A percentile compares a stretch with the other conserved stretches of the same genome.
Conservation (phyloP, 2,329 filamentous ascomycete species). For the Cyclaneusma minus region DNA sequence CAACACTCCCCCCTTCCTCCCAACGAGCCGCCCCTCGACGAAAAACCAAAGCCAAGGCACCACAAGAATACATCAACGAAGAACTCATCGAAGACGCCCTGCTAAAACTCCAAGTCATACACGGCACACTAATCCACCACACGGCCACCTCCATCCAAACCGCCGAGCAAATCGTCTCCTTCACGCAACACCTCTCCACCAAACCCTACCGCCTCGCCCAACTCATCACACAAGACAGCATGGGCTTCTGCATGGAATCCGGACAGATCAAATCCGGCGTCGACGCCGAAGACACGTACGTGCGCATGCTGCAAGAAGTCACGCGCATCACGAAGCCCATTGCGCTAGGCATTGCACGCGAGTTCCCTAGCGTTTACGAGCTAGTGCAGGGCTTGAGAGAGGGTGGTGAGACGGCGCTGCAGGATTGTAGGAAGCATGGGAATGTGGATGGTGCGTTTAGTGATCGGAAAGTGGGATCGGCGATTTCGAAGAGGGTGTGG, state of each 20-base stretch:
- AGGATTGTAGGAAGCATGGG: constrained; percentile 39
- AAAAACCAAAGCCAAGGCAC: constrained; percentile 24
- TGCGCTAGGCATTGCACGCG: constrained; percentile 49
- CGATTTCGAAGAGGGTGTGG: constrained; percentile 40
- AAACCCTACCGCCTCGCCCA: constrained; percentile 44
- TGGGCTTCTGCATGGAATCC: constrained; percentile 63
- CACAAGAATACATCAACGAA: constrained; percentile 42
- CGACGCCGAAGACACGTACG: constrained; percentile 48
- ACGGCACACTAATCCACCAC: constrained; percentile 56
- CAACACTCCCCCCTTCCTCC: constrained; percentile 11
- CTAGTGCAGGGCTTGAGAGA: constrained; percentile 42
- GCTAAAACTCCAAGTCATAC: constrained; percentile 51
- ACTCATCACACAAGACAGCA: constrained; percentile 20
- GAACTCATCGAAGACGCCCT: constrained; percentile 56
- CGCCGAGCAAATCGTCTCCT: constrained; percentile 55
- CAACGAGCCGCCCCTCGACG: constrained; percentile 8
- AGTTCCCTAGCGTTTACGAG: constrained; percentile 40
- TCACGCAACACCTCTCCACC: constrained; percentile 67
- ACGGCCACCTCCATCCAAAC: constrained; percentile 44
- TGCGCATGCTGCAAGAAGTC: constrained; percentile 64
- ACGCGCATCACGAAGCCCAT: constrained; percentile 55
- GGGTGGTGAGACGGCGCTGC: constrained; percentile 43
- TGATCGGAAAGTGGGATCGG: constrained; percentile 38
- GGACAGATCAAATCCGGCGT: constrained; percentile 62
- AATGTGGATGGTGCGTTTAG: constrained; percentile 40